A percentile compares a stretch with the other conserved stretches of the same genome.
phyloP scores from a whole-genome alignment of 2,329 filamentous ascomycete species.

The Tetracladium maxilliforme region DNA sequence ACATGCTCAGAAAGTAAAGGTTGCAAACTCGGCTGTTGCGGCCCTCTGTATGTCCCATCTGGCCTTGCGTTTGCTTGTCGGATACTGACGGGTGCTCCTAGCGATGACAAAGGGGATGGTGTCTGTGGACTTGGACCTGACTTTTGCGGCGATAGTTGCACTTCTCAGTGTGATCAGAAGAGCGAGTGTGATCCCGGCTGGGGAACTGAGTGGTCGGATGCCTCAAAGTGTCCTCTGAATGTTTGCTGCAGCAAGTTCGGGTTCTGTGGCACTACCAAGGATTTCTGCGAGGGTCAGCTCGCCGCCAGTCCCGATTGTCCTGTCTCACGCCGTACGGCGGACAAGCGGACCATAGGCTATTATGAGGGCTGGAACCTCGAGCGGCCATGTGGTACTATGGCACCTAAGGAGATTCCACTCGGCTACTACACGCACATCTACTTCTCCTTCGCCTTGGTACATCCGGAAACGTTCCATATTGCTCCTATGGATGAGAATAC shows the following conservation, averaged over 20 bases:
- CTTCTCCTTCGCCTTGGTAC: slow-evolving; percentile 24
- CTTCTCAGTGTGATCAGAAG: slow-evolving; percentile 11
- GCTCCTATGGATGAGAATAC: slow-evolving; percentile 11
- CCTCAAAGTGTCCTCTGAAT: slow-evolving; percentile 16
- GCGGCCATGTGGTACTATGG: slow-evolving; percentile 7
- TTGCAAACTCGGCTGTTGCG: no score
- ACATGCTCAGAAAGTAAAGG: no score
- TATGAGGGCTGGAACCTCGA: slow-evolving; percentile 16
- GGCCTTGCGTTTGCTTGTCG: no score
- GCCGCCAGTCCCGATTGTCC: no score
- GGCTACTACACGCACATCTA: slow-evolving; percentile 15
- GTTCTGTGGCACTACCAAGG: slow-evolving; percentile 19
- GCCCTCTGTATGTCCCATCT: no score
- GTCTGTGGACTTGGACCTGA: slow-evolving; percentile 10
- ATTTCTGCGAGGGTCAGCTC: no score
- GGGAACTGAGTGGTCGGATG: slow-evolving; percentile 10
- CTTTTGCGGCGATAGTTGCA: slow-evolving; percentile 10
- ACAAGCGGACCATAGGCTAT: slow-evolving; percentile 15
- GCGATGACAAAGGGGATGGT: slow-evolving; percentile 3
- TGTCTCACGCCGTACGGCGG: no score
- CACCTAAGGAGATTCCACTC: slow-evolving; percentile 7
- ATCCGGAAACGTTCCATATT: slow-evolving; percentile 15
- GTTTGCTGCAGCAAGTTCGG: slow-evolving; percentile 19
- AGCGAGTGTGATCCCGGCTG: slow-evolving; percentile 15
- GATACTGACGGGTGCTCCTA: no score